Evolutionary conservation across 1,284 basidiomycete genomes (phyloP), one percentile per base, ranked within the genome.

Genomic region (Omphalotus olearius): DNA sequence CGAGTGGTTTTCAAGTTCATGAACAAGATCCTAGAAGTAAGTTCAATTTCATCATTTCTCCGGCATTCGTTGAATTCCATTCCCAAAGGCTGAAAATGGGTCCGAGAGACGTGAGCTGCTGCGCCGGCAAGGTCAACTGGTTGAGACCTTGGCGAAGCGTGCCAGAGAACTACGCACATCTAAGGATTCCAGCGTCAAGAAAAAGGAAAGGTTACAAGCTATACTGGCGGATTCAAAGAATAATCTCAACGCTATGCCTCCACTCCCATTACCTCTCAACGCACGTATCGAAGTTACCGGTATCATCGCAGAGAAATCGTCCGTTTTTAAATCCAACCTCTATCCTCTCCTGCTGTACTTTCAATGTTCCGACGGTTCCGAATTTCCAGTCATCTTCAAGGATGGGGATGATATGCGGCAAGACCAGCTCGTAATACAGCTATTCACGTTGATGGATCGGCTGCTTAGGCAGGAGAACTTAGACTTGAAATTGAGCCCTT

Each of bases 351-450:
- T 96, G 16, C 75, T 99, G 10, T 93, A 91, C 69, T 96, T 98
- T 66, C 85, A 92, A 63, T 88, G 88, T 56, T 70, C 82, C 38
- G 79, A 87, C 57, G 80, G 85, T 5, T 75, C 77, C 33, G 88
- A 93, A 64, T 99, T 91, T 66, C 90, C 94, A 0, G 80, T 98
- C 45, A 99, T 99, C 57, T 98, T 98, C 78, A 99, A 99, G 69
- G 95, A 98, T 59, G 97, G 97, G 5, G 97, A 99, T 65, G 97
- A 99, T 65, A 85, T 99, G 75, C 85, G 96, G 17, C 97, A 99
- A 67, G 96, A 98, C 65, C 96, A 98, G 67, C 82, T 98, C 28
- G 95, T 98, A 20, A 91, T 98, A 49, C 96, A 99, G 67, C 78
- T 99, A 7, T 96, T 99, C 69, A 97, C 93, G 3, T 80, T 99